Percentiles rank a stretch among this genome's conserved stretches.
phyloP scores from a whole-genome alignment of 2,329 filamentous ascomycete genomes.

The Ceratocystis variospora region DNA sequence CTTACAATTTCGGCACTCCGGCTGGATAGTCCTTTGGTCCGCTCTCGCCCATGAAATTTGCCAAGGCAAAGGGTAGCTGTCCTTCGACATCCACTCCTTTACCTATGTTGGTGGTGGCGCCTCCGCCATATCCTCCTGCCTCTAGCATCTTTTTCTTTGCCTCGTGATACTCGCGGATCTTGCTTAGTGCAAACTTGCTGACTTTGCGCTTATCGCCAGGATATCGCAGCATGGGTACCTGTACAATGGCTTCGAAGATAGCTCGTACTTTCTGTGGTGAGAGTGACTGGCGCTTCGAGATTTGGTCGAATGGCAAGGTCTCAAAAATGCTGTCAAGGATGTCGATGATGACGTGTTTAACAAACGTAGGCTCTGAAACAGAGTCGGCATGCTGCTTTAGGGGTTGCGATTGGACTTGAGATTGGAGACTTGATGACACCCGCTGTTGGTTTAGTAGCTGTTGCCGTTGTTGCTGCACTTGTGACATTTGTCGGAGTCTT shows the following conservation, averaged over 20 bases:
- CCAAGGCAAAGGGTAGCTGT: constrained; percentile 9
- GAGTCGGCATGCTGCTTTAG: background rate
- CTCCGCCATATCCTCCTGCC: background rate
- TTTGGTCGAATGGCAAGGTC: constrained; percentile 33
- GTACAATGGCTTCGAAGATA: constrained; percentile 35
- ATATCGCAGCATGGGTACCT: constrained; percentile 35
- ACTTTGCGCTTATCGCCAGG: constrained; percentile 30
- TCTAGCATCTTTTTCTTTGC: constrained; percentile 28
- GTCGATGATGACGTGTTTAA: constrained; percentile 34
- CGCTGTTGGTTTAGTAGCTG: background rate
- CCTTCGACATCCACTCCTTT: background rate
- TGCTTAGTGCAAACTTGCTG: constrained; percentile 30
- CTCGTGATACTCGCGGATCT: constrained; percentile 32
- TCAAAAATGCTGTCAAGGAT: constrained; percentile 36
- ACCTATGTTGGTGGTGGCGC: background rate
- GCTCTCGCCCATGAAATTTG: constrained; percentile 17
- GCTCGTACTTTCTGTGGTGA: constrained; percentile 33
- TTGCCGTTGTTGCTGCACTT: background rate
- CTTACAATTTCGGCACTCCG: constrained; percentile 11
- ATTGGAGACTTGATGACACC: background rate
- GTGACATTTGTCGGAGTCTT: background rate
- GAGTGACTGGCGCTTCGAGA: constrained; percentile 33
- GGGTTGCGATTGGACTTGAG: background rate
- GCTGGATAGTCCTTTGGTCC: constrained; percentile 16
- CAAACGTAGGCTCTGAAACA: background rate